A percentile compares a stretch with the other conserved stretches of the same genome.
Evolutionary conservation across 208 protist genomes (phyloP).

Genomic region (Leishmania arabica): DNA sequence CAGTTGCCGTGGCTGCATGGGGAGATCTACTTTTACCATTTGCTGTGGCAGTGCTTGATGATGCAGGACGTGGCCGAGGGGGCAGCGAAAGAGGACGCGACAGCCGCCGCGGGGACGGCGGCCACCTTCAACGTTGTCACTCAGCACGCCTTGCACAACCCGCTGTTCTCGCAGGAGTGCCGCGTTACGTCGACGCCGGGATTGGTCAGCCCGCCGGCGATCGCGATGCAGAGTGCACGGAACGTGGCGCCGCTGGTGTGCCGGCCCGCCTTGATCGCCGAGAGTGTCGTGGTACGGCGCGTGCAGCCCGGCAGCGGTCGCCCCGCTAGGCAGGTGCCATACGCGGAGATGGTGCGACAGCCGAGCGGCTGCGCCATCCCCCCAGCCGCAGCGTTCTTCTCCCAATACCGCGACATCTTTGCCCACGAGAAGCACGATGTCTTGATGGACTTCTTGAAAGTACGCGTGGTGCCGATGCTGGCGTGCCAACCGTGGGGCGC

Average conservation of each 20-base stretch:
- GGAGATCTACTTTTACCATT: constrained; percentile 90
- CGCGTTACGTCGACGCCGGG: constrained; percentile 28
- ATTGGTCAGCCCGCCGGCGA: constrained; percentile 28
- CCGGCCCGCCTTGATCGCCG: constrained; percentile 17
- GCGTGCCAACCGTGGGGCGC: constrained; percentile 66
- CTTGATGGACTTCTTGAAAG: constrained; percentile 58
- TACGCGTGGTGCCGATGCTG: constrained; percentile 79
- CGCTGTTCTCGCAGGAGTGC: constrained; percentile 49
- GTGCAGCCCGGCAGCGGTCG: constrained; percentile 1
- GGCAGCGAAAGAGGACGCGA: constrained; percentile 3
- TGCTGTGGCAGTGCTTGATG: constrained; percentile 81
- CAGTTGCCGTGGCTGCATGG: constrained; percentile 90
- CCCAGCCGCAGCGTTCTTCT: constrained; percentile 33
- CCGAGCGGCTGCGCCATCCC: constrained; percentile 25
- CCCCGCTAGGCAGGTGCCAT: constrained; percentile 22
- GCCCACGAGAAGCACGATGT: constrained; percentile 67
- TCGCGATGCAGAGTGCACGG: constrained; percentile 31
- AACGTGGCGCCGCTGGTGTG: constrained; percentile 21
- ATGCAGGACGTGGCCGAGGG: constrained; percentile 29
- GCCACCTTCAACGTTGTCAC: constrained; percentile 65
- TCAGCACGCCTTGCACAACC: constrained; percentile 53
- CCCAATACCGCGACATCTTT: constrained; percentile 83
- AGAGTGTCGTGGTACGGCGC: constrained; percentile 31
- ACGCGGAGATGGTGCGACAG: constrained; percentile 25
- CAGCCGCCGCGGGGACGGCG: background rate